A percentile compares a stretch with the other conserved stretches of the same genome.
These are phyloP conservation scores for Hypocreales sp. DNA, from an alignment of 2,329 filamentous ascomycete species.

Conservation along the genomic window DNA sequence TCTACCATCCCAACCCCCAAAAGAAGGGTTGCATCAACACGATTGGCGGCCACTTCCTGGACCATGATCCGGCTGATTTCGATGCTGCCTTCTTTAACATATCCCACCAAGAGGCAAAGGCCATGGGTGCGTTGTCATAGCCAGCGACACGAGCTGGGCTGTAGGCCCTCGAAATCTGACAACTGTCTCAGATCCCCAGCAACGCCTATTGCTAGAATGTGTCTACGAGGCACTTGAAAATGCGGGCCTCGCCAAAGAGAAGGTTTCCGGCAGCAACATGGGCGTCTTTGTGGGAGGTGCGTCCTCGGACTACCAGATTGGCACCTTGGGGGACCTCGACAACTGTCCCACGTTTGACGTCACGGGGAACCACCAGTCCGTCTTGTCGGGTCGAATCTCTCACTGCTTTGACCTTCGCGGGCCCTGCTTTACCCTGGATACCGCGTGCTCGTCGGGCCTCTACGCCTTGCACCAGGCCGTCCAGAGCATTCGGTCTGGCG, in stretches of 20 bases:
- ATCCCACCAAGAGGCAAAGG: conserved; percentile 32
- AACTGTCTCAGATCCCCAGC: conserved; percentile 29
- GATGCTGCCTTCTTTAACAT: conserved; percentile 37
- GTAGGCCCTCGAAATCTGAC: too few species aligned
- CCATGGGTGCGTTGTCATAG: conserved; percentile 23
- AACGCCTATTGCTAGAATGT: conserved; percentile 35
- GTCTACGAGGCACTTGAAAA: conserved; percentile 39
- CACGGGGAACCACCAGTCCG: conserved; percentile 32
- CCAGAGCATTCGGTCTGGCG: conserved; percentile 29
- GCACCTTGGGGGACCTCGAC: conserved; percentile 25
- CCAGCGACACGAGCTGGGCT: too few species aligned
- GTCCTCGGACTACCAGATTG: conserved; percentile 31
- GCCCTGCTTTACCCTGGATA: conserved; percentile 35
- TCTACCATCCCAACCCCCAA: conserved; percentile 26
- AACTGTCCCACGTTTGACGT: conserved; percentile 35
- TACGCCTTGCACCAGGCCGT: conserved; percentile 33
- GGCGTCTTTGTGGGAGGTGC: conserved; percentile 34
- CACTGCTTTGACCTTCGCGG: conserved; percentile 40
- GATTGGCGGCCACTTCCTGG: conserved; percentile 24
- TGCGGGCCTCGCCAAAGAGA: conserved; percentile 31
- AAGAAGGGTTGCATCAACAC: conserved; percentile 24
- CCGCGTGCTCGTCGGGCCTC: conserved; percentile 35
- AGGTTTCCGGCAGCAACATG: conserved; percentile 29
- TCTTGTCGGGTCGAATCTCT: conserved; percentile 37
- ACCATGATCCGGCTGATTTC: conserved; percentile 28